Evolutionary conservation across 441 rosid genomes (phyloP).

Genomic region (Aquilaria agallochum): DNA sequence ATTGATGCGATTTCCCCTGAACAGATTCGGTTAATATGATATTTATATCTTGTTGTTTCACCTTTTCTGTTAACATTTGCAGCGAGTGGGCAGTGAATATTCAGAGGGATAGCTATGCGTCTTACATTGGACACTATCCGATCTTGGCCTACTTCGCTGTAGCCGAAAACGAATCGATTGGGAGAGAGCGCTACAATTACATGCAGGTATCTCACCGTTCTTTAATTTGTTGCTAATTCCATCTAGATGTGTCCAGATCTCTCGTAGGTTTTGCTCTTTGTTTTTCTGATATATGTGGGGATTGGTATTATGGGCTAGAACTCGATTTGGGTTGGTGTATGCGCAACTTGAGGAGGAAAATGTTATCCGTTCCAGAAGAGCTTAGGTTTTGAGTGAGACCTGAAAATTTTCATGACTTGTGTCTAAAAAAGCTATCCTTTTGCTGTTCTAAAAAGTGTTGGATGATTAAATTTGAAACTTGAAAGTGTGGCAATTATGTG

Average conservation of each 20-base stretch:
- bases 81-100: constrained; percentile 98
- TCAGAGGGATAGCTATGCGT: constrained; percentile 93
- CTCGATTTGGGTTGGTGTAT: background rate
- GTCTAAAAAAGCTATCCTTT: background rate
- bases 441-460: background rate
- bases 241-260: background rate
- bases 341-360: background rate
- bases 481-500: background rate
- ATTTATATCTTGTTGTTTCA: background rate
- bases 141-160: constrained; percentile 81
- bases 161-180: constrained; percentile 92
- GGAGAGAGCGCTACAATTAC: constrained; percentile 90
- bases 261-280: background rate
- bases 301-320: background rate
- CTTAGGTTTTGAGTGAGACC: too few species aligned
- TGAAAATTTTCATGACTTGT: background rate
- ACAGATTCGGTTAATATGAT: background rate
- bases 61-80: background rate
- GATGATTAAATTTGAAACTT: background rate
- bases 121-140: constrained; percentile 89
- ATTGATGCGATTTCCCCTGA: background rate
- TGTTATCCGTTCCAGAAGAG: background rate
- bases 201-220: constrained; percentile 62
- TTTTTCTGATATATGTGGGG: background rate
- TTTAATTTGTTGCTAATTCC: background rate